These are phyloP conservation scores for Pseudopithomyces maydicus DNA, from an alignment of 2,329 filamentous ascomycete genomes.

Conservation along the genomic window DNA sequence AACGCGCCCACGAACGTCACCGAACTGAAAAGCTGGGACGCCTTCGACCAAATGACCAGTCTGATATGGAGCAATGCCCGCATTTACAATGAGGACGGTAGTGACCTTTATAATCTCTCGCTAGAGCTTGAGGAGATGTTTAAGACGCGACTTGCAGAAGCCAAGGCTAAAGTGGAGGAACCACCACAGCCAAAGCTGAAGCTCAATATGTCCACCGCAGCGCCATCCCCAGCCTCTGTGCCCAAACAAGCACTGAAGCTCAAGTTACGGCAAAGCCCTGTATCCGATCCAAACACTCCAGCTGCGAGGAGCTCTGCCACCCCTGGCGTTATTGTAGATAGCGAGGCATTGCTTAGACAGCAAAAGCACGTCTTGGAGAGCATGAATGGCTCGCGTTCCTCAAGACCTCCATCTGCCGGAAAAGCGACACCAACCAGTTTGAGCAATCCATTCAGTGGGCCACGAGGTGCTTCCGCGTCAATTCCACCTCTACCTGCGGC, in stretches of 20 bases:
- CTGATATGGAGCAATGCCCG: conserved; percentile 87
- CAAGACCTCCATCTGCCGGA: conserved; percentile 32
- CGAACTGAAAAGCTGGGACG: conserved; percentile 81
- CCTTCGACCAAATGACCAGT: conserved; percentile 78
- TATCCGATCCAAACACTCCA: conserved; percentile 47
- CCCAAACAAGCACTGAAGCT: conserved; percentile 65
- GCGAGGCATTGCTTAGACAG: conserved; percentile 59
- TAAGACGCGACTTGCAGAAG: conserved; percentile 69
- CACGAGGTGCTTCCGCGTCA: conserved; percentile 26
- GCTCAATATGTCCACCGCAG: conserved; percentile 65
- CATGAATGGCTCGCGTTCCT: conserved; percentile 47
- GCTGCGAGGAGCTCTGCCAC: conserved; percentile 48
- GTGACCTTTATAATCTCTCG: conserved; percentile 78
- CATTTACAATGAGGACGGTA: conserved; percentile 90
- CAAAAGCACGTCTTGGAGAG: conserved; percentile 57
- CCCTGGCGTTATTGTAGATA: conserved; percentile 59
- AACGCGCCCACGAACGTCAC: conserved; percentile 64
- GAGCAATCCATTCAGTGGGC: conserved; percentile 35
- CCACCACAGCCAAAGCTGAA: conserved; percentile 79
- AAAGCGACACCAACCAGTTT: conserved; percentile 30
- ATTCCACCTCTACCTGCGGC: conserved; percentile 24
- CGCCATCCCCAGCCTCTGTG: conserved; percentile 23
- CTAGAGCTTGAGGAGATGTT: conserved; percentile 80
- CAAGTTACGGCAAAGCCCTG: conserved; percentile 53
- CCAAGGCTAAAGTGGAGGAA: conserved; percentile 73